Percentiles rank a stretch among this genome's conserved stretches.
Evolutionary conservation across 192 early-diverging fungal species (phyloP).

Genomic region (Entomortierella lignicola): DNA sequence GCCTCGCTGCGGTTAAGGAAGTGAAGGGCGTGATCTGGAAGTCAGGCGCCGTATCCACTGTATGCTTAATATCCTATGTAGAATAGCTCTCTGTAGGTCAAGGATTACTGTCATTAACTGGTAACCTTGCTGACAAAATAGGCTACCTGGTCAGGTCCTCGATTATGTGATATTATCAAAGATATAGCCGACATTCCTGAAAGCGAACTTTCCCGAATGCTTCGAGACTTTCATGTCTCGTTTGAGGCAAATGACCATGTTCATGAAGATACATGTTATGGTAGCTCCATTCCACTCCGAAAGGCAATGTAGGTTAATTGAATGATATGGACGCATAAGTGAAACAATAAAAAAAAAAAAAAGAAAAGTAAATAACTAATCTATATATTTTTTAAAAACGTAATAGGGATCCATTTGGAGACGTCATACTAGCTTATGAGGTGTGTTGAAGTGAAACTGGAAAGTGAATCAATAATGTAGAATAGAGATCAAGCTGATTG

Average conservation of each 20-base stretch:
- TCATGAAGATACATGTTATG: slow-evolving; percentile 76
- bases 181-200: slow-evolving; percentile 64
- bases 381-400: not conserved
- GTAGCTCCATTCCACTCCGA: slow-evolving; percentile 71
- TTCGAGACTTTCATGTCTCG: slow-evolving; percentile 67
- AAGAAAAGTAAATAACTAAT: too few species aligned
- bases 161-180: slow-evolving; percentile 79
- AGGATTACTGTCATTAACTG: not conserved
- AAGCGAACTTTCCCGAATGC: slow-evolving; percentile 58
- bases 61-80: slow-evolving; percentile 48
- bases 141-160: slow-evolving; percentile 83
- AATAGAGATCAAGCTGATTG: slow-evolving; percentile 8
- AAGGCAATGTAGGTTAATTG: slow-evolving; percentile 70
- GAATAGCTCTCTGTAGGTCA: too few species aligned
- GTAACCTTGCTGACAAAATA: slow-evolving; percentile 40
- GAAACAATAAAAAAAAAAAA: too few species aligned
- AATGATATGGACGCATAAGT: not conserved
- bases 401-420: slow-evolving; percentile 64
- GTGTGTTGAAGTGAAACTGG: slow-evolving; percentile 57
- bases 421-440: slow-evolving; percentile 79
- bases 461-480: too few species aligned
- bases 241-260: slow-evolving; percentile 77
- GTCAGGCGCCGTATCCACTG: slow-evolving; percentile 80
- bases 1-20: slow-evolving; percentile 77
- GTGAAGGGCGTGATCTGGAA: slow-evolving; percentile 87